Conservation (phyloP, 192 early-diverging fungal genomes). For the Cladochytrium replicatum region DNA sequence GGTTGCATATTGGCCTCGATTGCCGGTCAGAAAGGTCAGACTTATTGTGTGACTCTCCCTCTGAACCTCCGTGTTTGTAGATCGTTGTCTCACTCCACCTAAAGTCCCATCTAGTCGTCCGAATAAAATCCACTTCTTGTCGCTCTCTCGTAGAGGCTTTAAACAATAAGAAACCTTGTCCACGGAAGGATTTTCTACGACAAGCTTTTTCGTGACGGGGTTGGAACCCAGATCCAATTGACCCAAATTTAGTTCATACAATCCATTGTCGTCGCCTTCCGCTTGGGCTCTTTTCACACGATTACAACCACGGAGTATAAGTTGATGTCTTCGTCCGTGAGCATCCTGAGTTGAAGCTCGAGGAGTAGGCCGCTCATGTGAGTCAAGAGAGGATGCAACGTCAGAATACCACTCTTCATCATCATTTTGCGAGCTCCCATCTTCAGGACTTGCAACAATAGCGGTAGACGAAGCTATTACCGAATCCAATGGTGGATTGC, state of each 20-base stretch:
- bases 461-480: neutral
- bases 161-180: conserved; percentile 54
- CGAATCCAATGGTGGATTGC: neutral
- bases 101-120: conserved; percentile 60
- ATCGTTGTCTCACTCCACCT: conserved; percentile 34
- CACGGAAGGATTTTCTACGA: conserved; percentile 44
- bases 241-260: conserved; percentile 70
- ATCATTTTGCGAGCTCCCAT: conserved; percentile 1
- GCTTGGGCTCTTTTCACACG: conserved; percentile 26
- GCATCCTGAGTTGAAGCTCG: neutral
- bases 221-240: conserved; percentile 57
- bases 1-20: conserved; percentile 56
- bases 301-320: conserved; percentile 61
- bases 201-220: conserved; percentile 50
- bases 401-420: conserved; percentile 8
- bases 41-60: conserved; percentile 44
- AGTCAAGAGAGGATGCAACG: conserved; percentile 2
- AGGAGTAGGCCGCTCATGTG: conserved; percentile 7
- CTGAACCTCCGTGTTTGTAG: conserved; percentile 2
- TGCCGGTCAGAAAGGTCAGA: conserved; percentile 45
- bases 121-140: conserved; percentile 56
- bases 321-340: conserved; percentile 17
- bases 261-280: conserved; percentile 40
- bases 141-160: conserved; percentile 40
- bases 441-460: neutral